Conservation (phyloP, 768 basidiomycete genomes). For the Calocybe gangraenosa region DNA sequence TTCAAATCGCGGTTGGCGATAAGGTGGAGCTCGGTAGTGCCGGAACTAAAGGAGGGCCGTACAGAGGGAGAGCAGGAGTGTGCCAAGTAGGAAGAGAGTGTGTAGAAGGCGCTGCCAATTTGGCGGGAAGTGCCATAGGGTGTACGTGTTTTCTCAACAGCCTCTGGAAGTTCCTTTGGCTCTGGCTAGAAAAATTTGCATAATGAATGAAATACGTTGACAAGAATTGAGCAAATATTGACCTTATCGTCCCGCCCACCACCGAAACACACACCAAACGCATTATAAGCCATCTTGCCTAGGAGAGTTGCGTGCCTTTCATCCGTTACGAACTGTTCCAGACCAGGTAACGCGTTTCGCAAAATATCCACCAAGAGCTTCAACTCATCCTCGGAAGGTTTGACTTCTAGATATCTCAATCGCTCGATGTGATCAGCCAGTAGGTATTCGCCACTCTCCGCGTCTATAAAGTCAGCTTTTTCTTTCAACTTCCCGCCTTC, state of each 20-base stretch:
- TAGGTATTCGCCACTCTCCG: slow-evolving; percentile 51
- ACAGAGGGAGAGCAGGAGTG: slow-evolving; percentile 76
- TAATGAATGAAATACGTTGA: background rate
- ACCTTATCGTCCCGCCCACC: slow-evolving; percentile 74
- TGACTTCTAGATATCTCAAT: slow-evolving; percentile 60
- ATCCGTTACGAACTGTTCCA: slow-evolving; percentile 66
- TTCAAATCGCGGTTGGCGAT: slow-evolving; percentile 64
- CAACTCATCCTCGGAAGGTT: slow-evolving; percentile 43
- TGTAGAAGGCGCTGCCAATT: slow-evolving; percentile 72
- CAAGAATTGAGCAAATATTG: slow-evolving; percentile 9
- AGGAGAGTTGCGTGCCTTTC: slow-evolving; percentile 57
- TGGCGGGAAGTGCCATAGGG: slow-evolving; percentile 73
- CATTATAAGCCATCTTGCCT: slow-evolving; percentile 75
- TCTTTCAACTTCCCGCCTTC: slow-evolving; percentile 18
- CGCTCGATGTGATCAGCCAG: slow-evolving; percentile 78
- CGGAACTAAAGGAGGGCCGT: slow-evolving; percentile 58
- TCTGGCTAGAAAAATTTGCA: slow-evolving; percentile 37
- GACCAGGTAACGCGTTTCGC: slow-evolving; percentile 58
- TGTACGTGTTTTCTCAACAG: slow-evolving; percentile 71
- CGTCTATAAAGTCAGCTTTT: slow-evolving; percentile 39
- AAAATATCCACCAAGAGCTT: slow-evolving; percentile 52
- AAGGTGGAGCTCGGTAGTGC: slow-evolving; percentile 68
- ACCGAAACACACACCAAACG: slow-evolving; percentile 65
- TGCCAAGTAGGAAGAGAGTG: slow-evolving; percentile 69
- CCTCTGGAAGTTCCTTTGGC: slow-evolving; percentile 55